Evolutionary conservation across 2,329 filamentous ascomycete genomes (phyloP).

Genomic region (Monosporascus sp.): DNA sequence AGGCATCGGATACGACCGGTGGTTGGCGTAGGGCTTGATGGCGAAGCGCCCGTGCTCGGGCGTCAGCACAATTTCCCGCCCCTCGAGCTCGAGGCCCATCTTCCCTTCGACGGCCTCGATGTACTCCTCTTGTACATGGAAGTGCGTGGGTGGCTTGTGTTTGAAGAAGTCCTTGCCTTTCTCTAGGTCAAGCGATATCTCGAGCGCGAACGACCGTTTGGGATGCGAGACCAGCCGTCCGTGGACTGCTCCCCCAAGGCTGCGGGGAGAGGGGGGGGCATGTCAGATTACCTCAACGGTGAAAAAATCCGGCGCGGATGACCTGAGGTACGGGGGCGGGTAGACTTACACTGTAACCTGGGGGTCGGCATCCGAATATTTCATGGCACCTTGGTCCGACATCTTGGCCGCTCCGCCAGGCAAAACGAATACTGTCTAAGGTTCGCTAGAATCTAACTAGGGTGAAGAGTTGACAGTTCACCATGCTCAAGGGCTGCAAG

Average conservation of each 20-base stretch:
- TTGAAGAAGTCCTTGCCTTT: constrained; percentile 1
- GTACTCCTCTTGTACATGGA: constrained; percentile 16
- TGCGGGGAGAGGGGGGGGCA: neutral
- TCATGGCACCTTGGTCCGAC: too few species aligned
- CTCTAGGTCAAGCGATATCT: constrained; percentile 7
- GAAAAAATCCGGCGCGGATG: too few species aligned
- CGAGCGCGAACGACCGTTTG: constrained; percentile 8
- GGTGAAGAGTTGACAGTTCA: too few species aligned
- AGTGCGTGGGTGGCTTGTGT: constrained; percentile 14
- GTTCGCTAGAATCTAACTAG: too few species aligned
- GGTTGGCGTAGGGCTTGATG: constrained; percentile 1
- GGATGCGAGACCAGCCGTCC: constrained; percentile 1
- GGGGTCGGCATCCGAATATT: too few species aligned
- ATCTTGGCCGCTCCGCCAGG: too few species aligned
- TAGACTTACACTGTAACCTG: too few species aligned
- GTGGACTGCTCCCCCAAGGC: constrained; percentile 7
- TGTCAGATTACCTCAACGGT: too few species aligned
- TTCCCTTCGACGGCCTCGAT: constrained; percentile 4
- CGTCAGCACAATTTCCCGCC: constrained; percentile 1
- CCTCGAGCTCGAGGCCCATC: constrained; percentile 9
- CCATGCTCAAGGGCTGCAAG: too few species aligned
- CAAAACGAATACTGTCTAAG: too few species aligned
- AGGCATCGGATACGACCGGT: constrained; percentile 5
- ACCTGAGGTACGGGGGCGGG: too few species aligned
- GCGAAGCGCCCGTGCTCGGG: neutral